These are phyloP conservation scores for Komagataella populi DNA, from an alignment of 805 yeast genomes.

Conservation along the genomic window DNA sequence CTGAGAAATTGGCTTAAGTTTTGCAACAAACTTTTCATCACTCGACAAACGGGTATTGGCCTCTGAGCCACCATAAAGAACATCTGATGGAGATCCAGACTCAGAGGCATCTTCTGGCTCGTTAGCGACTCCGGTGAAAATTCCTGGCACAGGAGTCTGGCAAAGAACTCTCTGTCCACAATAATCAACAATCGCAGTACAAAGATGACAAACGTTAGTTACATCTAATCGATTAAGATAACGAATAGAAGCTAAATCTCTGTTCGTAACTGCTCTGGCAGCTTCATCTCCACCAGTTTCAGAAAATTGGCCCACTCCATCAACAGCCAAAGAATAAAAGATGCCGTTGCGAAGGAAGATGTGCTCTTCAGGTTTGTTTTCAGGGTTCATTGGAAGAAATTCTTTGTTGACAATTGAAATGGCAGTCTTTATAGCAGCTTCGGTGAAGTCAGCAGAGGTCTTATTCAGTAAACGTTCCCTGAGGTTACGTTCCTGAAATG, in stretches of 20 bases:
- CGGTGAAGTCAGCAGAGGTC: conserved; percentile 62
- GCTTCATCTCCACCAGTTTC: conserved; percentile 73
- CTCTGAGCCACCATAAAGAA: conserved; percentile 66
- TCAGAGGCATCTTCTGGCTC: conserved; percentile 23
- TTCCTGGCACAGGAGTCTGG: conserved; percentile 95
- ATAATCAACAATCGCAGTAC: conserved; percentile 81
- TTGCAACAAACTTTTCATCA: conserved; percentile 38
- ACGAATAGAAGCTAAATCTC: conserved; percentile 65
- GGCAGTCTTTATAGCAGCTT: conserved; percentile 70
- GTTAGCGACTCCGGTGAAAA: conserved; percentile 25
- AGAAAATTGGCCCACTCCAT: conserved; percentile 51
- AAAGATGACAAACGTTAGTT: conserved; percentile 51
- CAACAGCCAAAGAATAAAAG: conserved; percentile 72
- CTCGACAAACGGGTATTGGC: conserved; percentile 34
- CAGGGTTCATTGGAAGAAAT: conserved; percentile 68
- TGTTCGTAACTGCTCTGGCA: conserved; percentile 64
- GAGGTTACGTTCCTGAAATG: conserved; percentile 52
- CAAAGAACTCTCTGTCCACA: conserved; percentile 81
- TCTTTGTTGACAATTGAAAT: conserved; percentile 63
- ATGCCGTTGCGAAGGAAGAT: conserved; percentile 73
- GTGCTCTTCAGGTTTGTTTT: conserved; percentile 44
- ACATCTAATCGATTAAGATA: conserved; percentile 54
- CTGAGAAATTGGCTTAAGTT: conserved; percentile 50
- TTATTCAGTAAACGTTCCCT: conserved; percentile 68
- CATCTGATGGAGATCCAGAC: conserved; percentile 23